Evolutionary conservation across 2,329 filamentous ascomycete species (phyloP).

Genomic region (Aspergillus vadensis): DNA sequence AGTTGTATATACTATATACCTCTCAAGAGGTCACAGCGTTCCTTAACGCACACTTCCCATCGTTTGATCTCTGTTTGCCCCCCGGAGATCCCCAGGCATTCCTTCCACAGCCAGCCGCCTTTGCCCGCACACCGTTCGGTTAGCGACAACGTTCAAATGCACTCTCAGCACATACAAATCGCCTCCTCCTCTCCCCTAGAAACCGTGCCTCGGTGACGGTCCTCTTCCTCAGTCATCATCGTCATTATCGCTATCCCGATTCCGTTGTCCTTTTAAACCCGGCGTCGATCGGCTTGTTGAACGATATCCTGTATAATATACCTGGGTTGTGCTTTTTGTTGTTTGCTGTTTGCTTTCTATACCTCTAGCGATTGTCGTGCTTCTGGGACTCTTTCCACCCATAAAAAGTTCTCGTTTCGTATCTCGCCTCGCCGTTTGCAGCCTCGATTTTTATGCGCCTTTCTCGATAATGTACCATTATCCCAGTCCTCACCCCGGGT

Average conservation of each 20-base stretch:
- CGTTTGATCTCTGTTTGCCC: constrained; percentile 6
- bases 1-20: background rate
- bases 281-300: constrained; percentile 39
- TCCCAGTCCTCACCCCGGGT: constrained; percentile 50
- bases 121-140: constrained; percentile 24
- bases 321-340: constrained; percentile 31
- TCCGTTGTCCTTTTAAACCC: constrained; percentile 30
- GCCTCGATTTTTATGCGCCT: constrained; percentile 34
- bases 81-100: constrained; percentile 1
- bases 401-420: constrained; percentile 23
- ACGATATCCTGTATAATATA: constrained; percentile 52
- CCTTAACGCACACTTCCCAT: background rate
- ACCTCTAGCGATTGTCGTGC: constrained; percentile 1
- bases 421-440: constrained; percentile 16
- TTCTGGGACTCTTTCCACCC: constrained; percentile 15
- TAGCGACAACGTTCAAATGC: constrained; percentile 48
- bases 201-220: constrained; percentile 49
- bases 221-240: constrained; percentile 16
- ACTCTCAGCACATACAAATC: constrained; percentile 41
- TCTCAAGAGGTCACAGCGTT: background rate
- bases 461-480: constrained; percentile 50
- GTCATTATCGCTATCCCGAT: constrained; percentile 25
- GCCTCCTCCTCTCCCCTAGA: constrained; percentile 44
- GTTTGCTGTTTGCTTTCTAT: constrained; percentile 21
- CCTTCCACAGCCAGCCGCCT: constrained; percentile 13